phyloP scores from a whole-genome alignment of 352 stramenopile species.

The Globisporangium acanthophoron region DNA sequence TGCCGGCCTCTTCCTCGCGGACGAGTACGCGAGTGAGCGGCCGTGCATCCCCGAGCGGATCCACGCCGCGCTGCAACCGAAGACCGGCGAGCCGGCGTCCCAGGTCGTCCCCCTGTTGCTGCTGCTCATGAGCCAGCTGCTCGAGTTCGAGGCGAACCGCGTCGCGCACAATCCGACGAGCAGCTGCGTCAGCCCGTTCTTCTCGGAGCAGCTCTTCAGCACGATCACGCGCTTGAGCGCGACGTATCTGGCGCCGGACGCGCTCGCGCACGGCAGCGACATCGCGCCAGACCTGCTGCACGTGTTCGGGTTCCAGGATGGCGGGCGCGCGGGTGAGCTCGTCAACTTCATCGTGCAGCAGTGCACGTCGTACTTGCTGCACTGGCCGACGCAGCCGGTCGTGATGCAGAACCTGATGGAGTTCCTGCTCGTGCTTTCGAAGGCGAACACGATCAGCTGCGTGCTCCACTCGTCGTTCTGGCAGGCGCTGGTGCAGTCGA shows the following conservation, averaged over 20 bases:
- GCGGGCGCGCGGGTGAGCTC: slow-evolving; percentile 45
- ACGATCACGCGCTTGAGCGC: slow-evolving; percentile 70
- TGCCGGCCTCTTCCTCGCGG: slow-evolving; percentile 62
- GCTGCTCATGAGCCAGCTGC: slow-evolving; percentile 60
- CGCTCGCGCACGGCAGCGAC: slow-evolving; percentile 28
- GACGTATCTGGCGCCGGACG: slow-evolving; percentile 63
- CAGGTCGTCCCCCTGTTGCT: slow-evolving; percentile 56
- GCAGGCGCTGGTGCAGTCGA: slow-evolving; percentile 68
- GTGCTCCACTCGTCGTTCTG: slow-evolving; percentile 55
- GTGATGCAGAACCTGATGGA: slow-evolving; percentile 84
- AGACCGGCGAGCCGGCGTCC: slow-evolving; percentile 12
- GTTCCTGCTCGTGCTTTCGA: slow-evolving; percentile 63
- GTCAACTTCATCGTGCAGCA: slow-evolving; percentile 71
- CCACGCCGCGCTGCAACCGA: slow-evolving; percentile 27
- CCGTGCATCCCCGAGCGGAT: slow-evolving; percentile 63
- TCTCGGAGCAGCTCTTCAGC: slow-evolving; percentile 68
- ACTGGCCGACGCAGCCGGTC: slow-evolving; percentile 78
- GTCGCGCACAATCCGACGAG: slow-evolving; percentile 54
- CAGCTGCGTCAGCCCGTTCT: slow-evolving; percentile 63
- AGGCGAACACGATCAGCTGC: slow-evolving; percentile 50
- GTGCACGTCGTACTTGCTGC: slow-evolving; percentile 59
- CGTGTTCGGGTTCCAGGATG: slow-evolving; percentile 58
- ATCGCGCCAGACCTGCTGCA: slow-evolving; percentile 47
- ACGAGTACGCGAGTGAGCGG: slow-evolving; percentile 73
- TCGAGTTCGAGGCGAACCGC: slow-evolving; percentile 62